Evolutionary conservation across 257 asterid genomes (phyloP).

Genomic region (Solanum virginianum): DNA sequence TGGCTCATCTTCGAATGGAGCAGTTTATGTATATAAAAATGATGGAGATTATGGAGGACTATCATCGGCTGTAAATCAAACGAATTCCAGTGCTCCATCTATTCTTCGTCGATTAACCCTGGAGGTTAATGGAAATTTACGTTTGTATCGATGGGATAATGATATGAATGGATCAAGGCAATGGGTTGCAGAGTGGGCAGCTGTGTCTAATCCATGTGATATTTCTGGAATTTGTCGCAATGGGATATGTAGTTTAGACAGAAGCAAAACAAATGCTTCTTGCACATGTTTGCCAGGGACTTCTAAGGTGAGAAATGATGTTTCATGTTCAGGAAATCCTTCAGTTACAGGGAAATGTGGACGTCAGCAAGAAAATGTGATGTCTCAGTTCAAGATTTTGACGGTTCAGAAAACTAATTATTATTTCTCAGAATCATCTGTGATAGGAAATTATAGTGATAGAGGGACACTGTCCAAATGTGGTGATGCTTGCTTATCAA

Average conservation of each 20-base stretch:
- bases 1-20: constrained; percentile 63
- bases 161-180: constrained; percentile 67
- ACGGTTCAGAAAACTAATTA: constrained; percentile 48
- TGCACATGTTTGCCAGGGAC: constrained; percentile 58
- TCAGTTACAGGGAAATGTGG: constrained; percentile 42
- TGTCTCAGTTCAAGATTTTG: constrained; percentile 29
- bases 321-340: constrained; percentile 27
- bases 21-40: constrained; percentile 66
- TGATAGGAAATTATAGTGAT: constrained; percentile 72
- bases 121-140: constrained; percentile 70
- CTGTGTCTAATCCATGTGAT: constrained; percentile 67
- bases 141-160: constrained; percentile 65
- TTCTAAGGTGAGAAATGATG: constrained; percentile 7
- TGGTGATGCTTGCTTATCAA: constrained; percentile 68
- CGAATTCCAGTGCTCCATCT: constrained; percentile 29
- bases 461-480: constrained; percentile 39
- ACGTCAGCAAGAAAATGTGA: constrained; percentile 19
- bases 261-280: constrained; percentile 59
- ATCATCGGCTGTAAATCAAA: constrained; percentile 29
- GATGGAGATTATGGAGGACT: constrained; percentile 46
- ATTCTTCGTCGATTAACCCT: constrained; percentile 45
- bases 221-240: constrained; percentile 74
- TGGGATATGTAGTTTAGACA: constrained; percentile 60
- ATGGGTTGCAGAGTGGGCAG: constrained; percentile 91
- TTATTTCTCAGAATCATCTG: constrained; percentile 55